phyloP scores from a whole-genome alignment of 176 grass and related monocot species.

The Puccinellia tenuiflora region DNA sequence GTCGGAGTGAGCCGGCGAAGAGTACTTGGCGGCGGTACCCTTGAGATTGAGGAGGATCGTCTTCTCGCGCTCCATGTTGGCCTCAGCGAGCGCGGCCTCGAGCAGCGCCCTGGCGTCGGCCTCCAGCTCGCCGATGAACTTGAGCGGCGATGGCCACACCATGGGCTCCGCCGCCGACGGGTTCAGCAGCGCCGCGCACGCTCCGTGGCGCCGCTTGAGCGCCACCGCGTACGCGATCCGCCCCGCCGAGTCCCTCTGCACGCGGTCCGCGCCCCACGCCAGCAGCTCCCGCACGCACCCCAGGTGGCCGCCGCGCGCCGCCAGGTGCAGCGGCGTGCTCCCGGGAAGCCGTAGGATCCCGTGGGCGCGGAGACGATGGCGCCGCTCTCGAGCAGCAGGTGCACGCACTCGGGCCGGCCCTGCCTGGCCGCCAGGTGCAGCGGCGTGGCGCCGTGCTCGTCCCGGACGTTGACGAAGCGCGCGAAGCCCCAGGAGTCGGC shows the following conservation, averaged over 20 bases:
- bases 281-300: conserved; percentile 53
- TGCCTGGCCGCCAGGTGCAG: conserved; percentile 53
- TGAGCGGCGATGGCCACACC: conserved; percentile 83
- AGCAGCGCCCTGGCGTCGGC: conserved; percentile 61
- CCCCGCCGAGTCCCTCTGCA: conserved; percentile 42
- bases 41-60: conserved; percentile 33
- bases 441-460: conserved; percentile 63
- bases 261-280: conserved; percentile 55
- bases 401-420: conserved; percentile 37
- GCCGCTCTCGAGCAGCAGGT: conserved; percentile 47
- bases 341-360: conserved; percentile 37
- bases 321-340: conserved; percentile 53
- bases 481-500: conserved; percentile 60
- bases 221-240: conserved; percentile 67
- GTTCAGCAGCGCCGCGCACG: conserved; percentile 60
- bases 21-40: conserved; percentile 39
- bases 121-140: conserved; percentile 76
- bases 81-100: conserved; percentile 57
- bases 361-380: conserved; percentile 48
- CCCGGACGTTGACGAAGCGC: conserved; percentile 59
- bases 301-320: conserved; percentile 43
- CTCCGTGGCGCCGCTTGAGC: conserved; percentile 42
- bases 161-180: conserved; percentile 55
- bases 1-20: conserved; percentile 21
- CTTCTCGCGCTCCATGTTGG: conserved; percentile 60